Conservation (phyloP, 768 basidiomycete species). For the Leccinum disarticulatum region DNA sequence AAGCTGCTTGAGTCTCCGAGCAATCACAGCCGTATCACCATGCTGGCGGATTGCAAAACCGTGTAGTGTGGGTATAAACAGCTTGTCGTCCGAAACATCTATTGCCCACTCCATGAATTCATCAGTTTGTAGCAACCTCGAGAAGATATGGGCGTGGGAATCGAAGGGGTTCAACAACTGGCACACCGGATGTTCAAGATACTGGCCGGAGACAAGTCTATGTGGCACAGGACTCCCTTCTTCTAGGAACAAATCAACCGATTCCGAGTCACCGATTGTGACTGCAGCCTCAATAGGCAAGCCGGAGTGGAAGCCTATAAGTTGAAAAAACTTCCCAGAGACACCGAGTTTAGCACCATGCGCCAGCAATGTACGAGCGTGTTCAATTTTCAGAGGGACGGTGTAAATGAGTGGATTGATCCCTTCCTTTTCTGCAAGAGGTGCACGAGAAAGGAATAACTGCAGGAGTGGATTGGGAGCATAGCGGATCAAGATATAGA, state of each 20-base stretch:
- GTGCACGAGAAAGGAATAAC: neutral
- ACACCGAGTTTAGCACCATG: neutral
- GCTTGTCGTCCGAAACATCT: neutral
- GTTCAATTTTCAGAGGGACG: neutral
- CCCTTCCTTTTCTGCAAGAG: neutral
- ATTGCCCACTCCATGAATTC: neutral
- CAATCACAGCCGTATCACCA: neutral
- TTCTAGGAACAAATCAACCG: neutral
- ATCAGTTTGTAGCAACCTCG: neutral
- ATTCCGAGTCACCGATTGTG: neutral
- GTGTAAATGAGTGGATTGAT: neutral
- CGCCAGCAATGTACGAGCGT: neutral
- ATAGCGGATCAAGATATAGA: neutral
- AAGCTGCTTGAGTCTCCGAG: neutral
- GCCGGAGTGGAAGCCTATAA: neutral
- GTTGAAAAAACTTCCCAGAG: neutral
- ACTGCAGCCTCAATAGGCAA: neutral
- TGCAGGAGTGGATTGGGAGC: neutral
- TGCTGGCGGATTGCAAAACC: no score
- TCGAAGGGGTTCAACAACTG: no score
- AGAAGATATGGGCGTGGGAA: no score
- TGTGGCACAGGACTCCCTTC: neutral
- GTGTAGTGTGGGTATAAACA: neutral
- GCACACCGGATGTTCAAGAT: no score
- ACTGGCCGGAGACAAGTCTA: neutral